Percentiles rank a stretch among this genome's conserved stretches.
phyloP scores from a whole-genome alignment of 2,329 filamentous ascomycete genomes.

The Colletotrichum viniferum region DNA sequence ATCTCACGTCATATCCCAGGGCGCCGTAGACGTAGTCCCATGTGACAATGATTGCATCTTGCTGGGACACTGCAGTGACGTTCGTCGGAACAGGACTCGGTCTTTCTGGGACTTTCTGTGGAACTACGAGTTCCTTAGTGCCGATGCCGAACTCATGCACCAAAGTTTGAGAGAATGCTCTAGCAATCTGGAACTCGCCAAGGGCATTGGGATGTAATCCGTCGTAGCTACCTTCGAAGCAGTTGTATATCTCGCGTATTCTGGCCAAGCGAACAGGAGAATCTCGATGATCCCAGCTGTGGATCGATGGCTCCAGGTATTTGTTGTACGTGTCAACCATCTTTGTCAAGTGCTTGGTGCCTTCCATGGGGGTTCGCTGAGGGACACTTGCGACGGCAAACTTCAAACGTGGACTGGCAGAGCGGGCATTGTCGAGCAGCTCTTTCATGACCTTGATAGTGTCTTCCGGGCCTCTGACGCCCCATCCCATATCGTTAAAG shows the following conservation, averaged over 20 bases:
- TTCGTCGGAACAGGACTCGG: slow-evolving; percentile 17
- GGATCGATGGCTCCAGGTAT: slow-evolving; percentile 25
- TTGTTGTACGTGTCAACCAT: slow-evolving; percentile 30
- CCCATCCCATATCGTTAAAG: slow-evolving; percentile 39
- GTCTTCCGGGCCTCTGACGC: slow-evolving; percentile 21
- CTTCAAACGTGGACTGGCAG: slow-evolving; percentile 28
- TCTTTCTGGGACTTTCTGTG: slow-evolving; percentile 23
- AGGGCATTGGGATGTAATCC: slow-evolving; percentile 45
- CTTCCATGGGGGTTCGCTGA: slow-evolving; percentile 26
- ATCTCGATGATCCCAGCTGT: slow-evolving; percentile 26
- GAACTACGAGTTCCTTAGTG: slow-evolving; percentile 24
- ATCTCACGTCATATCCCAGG: slow-evolving; percentile 20
- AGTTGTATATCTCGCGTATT: slow-evolving; percentile 33
- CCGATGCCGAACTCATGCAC: slow-evolving; percentile 28
- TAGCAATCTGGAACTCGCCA: slow-evolving; percentile 46
- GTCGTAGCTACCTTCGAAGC: slow-evolving; percentile 38
- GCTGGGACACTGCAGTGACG: slow-evolving; percentile 5
- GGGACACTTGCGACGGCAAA: slow-evolving; percentile 35
- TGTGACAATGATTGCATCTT: background rate
- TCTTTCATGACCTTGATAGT: slow-evolving; percentile 26
- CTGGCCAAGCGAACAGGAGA: slow-evolving; percentile 37
- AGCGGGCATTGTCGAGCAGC: slow-evolving; percentile 34
- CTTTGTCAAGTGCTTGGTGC: slow-evolving; percentile 27
- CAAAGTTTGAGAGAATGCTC: slow-evolving; percentile 39
- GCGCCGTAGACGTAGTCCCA: slow-evolving; percentile 30